A percentile compares a stretch with the other conserved stretches of the same genome.
These are phyloP conservation scores for Brassica rapa DNA, from an alignment of 345 rosid genomes.

Conservation along the genomic window DNA sequence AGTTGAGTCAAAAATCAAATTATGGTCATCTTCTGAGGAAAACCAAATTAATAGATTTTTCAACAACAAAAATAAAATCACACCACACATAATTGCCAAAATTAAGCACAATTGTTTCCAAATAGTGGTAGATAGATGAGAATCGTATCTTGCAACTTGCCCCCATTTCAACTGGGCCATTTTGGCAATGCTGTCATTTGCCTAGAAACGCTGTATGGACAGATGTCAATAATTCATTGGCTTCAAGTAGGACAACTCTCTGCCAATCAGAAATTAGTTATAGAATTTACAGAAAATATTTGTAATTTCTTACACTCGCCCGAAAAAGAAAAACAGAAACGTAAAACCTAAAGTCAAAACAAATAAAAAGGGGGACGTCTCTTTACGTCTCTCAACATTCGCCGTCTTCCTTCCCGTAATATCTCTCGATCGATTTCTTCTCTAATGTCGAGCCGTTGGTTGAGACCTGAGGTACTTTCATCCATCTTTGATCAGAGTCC, in stretches of 20 bases:
- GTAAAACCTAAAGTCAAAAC: slow-evolving; percentile 35
- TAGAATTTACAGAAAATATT: background rate
- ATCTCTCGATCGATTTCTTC: slow-evolving; percentile 12
- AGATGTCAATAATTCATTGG: background rate
- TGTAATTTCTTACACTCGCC: background rate
- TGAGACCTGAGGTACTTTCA: slow-evolving; percentile 71
- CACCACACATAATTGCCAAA: background rate
- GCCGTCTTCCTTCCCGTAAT: slow-evolving; percentile 16
- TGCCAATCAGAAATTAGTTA: slow-evolving; percentile 22
- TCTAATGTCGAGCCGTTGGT: slow-evolving; percentile 66
- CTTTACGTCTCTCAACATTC: slow-evolving; percentile 16
- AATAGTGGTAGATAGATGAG: background rate
- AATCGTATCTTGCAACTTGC: slow-evolving; percentile 26
- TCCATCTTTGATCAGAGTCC: slow-evolving; percentile 6
- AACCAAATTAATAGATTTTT: background rate
- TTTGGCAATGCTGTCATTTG: slow-evolving; percentile 3
- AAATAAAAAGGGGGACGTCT: slow-evolving; percentile 19
- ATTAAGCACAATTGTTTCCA: background rate
- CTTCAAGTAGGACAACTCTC: background rate
- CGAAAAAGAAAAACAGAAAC: slow-evolving; percentile 1
- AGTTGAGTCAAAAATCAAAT: background rate
- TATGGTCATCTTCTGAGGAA: background rate
- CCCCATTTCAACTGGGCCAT: background rate
- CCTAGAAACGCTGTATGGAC: background rate
- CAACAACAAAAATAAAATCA: background rate